Conservation (phyloP, 176 grass and related monocot genomes). For the Oryza glaberrima region DNA sequence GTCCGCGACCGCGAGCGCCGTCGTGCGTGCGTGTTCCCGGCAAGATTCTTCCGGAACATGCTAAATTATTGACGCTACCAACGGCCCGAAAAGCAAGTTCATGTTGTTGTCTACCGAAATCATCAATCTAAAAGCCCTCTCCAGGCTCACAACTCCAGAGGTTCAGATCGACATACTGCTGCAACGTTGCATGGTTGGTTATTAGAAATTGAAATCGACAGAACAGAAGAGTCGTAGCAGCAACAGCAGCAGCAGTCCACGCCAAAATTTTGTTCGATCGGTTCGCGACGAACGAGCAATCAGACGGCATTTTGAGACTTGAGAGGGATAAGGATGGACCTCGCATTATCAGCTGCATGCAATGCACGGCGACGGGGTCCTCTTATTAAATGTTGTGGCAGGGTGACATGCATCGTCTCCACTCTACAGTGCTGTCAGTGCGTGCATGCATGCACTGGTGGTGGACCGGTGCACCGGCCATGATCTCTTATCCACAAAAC, state of each 20-base stretch:
- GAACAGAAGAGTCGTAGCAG: background rate
- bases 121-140: too few species aligned
- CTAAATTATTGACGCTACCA: background rate
- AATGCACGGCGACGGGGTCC: conserved; percentile 3
- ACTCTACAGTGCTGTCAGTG: conserved; percentile 27
- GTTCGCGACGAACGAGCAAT: background rate
- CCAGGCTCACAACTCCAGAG: too few species aligned
- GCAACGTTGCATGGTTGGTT: too few species aligned
- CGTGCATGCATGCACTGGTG: conserved; percentile 6
- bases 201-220: too few species aligned
- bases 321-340: conserved; percentile 38
- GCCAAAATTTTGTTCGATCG: background rate
- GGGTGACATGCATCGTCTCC: conserved; percentile 25
- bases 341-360: background rate
- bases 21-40: background rate
- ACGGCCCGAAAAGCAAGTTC: background rate
- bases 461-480: background rate
- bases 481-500: too few species aligned
- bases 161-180: too few species aligned
- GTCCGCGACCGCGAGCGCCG: too few species aligned
- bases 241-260: background rate
- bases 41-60: background rate
- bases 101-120: background rate
- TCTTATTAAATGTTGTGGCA: background rate
- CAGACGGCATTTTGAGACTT: too few species aligned